These are phyloP conservation scores for Podosphaera leucotricha DNA, from an alignment of 2,329 filamentous ascomycete genomes.

Conservation along the genomic window DNA sequence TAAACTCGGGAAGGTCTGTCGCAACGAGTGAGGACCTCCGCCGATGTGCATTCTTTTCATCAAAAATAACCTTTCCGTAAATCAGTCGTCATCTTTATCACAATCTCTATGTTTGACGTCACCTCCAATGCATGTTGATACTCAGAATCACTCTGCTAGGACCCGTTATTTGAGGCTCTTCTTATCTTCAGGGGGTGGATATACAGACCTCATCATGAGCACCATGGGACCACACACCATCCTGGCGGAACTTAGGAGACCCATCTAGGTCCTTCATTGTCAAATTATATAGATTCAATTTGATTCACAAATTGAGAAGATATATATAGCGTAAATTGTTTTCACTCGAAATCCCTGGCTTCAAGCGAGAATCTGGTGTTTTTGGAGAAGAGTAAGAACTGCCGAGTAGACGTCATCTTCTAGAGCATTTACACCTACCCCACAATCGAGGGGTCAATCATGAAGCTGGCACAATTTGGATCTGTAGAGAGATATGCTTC, in stretches of 20 bases:
- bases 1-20: conserved; percentile 21
- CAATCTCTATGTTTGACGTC: background rate
- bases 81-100: background rate
- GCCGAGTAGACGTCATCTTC: too few relatives aligned
- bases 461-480: too few relatives aligned
- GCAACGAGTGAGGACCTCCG: conserved; percentile 41
- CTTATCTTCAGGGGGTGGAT: background rate
- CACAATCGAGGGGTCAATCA: too few relatives aligned
- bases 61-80: conserved; percentile 31
- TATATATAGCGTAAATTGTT: background rate
- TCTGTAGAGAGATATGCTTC: too few relatives aligned
- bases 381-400: background rate
- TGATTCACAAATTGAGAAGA: background rate
- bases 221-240: background rate
- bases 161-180: conserved; percentile 10
- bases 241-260: conserved; percentile 7
- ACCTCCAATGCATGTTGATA: conserved; percentile 23
- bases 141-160: conserved; percentile 12
- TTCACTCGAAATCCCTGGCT: conserved; percentile 10
- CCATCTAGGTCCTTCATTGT: background rate
- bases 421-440: too few relatives aligned
- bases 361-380: background rate
- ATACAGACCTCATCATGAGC: conserved; percentile 7
- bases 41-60: conserved; percentile 33
- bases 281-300: background rate